Conservation (phyloP, 768 basidiomycete genomes). For the Naganishia randhawae region DNA sequence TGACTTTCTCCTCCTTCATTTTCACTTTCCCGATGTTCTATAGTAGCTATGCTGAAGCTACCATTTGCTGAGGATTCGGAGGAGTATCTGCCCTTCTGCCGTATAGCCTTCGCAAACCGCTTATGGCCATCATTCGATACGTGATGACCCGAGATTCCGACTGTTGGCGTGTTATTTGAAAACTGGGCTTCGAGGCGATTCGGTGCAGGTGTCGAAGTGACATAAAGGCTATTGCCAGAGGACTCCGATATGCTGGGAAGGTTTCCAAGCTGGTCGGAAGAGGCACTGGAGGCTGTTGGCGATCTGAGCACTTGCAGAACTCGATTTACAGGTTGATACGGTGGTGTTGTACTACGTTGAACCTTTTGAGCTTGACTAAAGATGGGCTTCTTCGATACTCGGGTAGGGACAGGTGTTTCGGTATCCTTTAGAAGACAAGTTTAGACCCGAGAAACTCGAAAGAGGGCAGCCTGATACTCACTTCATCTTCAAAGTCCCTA, state of each 20-base stretch:
- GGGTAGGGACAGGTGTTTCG: constrained; percentile 3
- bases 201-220: constrained; percentile 6
- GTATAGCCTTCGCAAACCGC: neutral
- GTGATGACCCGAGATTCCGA: neutral
- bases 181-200: neutral
- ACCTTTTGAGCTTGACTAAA: constrained; percentile 14
- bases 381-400: constrained; percentile 10
- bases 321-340: constrained; percentile 12
- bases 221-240: constrained; percentile 1
- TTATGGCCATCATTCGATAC: neutral
- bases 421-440: neutral
- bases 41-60: constrained; percentile 13
- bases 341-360: constrained; percentile 14
- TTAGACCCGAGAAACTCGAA: neutral
- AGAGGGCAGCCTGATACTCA: neutral
- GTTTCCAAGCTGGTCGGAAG: neutral
- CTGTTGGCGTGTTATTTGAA: neutral
- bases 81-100: neutral
- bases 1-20: neutral
- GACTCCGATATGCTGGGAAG: neutral
- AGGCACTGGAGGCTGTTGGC: constrained; percentile 5
- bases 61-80: constrained; percentile 7
- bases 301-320: constrained; percentile 10
- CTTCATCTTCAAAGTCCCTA: constrained; percentile 10
- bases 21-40: neutral